phyloP scores from a whole-genome alignment of 202 grass and related monocot genomes.

The Bolboschoenoplectus hybrid region DNA sequence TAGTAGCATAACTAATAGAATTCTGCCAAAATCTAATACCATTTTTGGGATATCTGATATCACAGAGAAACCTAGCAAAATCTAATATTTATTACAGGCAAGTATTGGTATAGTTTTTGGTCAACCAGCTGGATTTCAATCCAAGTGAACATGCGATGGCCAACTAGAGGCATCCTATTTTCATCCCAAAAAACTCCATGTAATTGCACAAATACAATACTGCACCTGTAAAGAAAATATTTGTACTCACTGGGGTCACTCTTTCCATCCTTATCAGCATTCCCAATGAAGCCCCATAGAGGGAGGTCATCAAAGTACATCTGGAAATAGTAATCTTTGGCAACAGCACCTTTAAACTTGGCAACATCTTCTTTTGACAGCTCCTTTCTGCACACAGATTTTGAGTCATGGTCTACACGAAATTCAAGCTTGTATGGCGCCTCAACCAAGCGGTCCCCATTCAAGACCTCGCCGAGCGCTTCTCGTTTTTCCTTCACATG shows the following conservation, averaged over 20 bases:
- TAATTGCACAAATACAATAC: background rate
- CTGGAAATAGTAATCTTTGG: conserved; percentile 97
- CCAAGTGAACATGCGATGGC: background rate
- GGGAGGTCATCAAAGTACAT: conserved; percentile 99
- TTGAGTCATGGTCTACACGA: conserved; percentile 53
- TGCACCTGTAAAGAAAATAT: conserved; percentile 77
- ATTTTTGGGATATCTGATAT: background rate
- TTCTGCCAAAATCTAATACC: background rate
- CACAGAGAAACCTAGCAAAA: conserved; percentile 20
- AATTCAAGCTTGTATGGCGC: conserved; percentile 95
- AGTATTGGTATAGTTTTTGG: background rate
- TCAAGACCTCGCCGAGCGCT: conserved; percentile 85
- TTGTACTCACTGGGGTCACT: conserved; percentile 58
- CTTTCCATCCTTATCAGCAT: conserved; percentile 78
- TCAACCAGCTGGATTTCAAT: background rate
- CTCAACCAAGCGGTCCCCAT: conserved; percentile 88
- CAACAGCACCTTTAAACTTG: conserved; percentile 69
- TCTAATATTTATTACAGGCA: background rate
- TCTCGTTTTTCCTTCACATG: conserved; percentile 89
- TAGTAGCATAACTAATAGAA: conserved; percentile 16
- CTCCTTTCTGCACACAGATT: conserved; percentile 74
- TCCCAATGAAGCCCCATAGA: conserved; percentile 92
- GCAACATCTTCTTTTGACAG: conserved; percentile 71
- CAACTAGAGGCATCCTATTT: background rate
- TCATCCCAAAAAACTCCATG: background rate